Evolutionary conservation across 2,329 filamentous ascomycete species (phyloP).

Genomic region (Furcasterigmium furcatum): DNA sequence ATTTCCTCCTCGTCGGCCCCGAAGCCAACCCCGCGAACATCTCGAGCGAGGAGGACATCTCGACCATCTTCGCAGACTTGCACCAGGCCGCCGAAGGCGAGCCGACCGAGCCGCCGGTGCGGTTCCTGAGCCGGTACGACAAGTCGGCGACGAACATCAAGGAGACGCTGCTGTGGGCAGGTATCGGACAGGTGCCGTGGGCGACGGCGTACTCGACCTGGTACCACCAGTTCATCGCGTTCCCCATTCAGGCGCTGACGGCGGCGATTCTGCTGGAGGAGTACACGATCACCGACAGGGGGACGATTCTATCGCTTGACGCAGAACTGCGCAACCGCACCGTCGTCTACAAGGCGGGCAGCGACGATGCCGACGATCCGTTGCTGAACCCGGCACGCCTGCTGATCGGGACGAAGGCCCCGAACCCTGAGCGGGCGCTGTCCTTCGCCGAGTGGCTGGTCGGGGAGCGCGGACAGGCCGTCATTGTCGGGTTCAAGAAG

Average conservation of each 20-base stretch:
- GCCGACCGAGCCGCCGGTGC: slow-evolving; percentile 25
- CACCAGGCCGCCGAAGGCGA: slow-evolving; percentile 27
- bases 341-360: slow-evolving; percentile 29
- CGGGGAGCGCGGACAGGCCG: slow-evolving; percentile 29
- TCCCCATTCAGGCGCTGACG: slow-evolving; percentile 39
- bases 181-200: slow-evolving; percentile 44
- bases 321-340: slow-evolving; percentile 25
- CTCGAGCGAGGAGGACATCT: slow-evolving; percentile 21
- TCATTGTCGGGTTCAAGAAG: slow-evolving; percentile 32
- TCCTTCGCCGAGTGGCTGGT: slow-evolving; percentile 35
- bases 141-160: slow-evolving; percentile 48
- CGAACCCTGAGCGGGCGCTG: slow-evolving; percentile 26
- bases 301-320: slow-evolving; percentile 37
- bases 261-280: slow-evolving; percentile 36
- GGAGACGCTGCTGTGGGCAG: slow-evolving; percentile 39
- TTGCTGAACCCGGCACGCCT: slow-evolving; percentile 40
- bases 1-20: slow-evolving; percentile 40
- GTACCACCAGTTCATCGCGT: slow-evolving; percentile 44
- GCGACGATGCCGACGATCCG: slow-evolving; percentile 27
- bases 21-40: slow-evolving; percentile 28
- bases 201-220: slow-evolving; percentile 37
- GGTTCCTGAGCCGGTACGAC: slow-evolving; percentile 41
- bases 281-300: slow-evolving; percentile 43
- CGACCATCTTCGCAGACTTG: slow-evolving; percentile 29
- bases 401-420: slow-evolving; percentile 29